phyloP scores from a whole-genome alignment of 352 stramenopile species.

The Poterioochromonas sp. region DNA sequence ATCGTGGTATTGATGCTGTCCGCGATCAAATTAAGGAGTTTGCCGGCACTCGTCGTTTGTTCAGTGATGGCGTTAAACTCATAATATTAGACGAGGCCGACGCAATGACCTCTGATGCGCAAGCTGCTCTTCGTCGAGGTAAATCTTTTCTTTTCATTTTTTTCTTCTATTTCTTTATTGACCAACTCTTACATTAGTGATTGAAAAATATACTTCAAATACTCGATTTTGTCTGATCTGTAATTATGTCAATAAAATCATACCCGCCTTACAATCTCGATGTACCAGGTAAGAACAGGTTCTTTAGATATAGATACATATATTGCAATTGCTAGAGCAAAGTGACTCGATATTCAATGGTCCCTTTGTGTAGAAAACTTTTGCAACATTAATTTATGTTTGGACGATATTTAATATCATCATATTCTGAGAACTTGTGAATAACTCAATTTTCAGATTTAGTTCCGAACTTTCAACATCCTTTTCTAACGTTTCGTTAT shows the following conservation, averaged over 20 bases:
- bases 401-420: no score
- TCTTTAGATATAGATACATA: not conserved
- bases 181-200: constrained; percentile 56
- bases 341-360: not conserved
- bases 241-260: constrained; percentile 99
- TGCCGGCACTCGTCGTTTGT: constrained; percentile 64
- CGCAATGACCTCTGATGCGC: constrained; percentile 92
- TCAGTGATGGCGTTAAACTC: constrained; percentile 78
- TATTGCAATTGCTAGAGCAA: constrained; percentile 13
- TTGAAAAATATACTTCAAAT: constrained; percentile 97
- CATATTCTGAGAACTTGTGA: no score
- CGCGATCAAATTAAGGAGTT: constrained; percentile 97
- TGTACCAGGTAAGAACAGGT: constrained; percentile 64
- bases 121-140: constrained; percentile 80
- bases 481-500: constrained; percentile 2
- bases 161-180: no score
- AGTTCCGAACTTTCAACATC: constrained; percentile 33
- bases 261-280: constrained; percentile 87
- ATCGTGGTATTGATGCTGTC: constrained; percentile 90
- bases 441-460: no score
- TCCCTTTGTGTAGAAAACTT: not conserved
- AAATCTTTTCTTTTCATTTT: no score
- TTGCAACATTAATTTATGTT: constrained; percentile 1
- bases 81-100: constrained; percentile 98
- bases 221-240: constrained; percentile 95